These are phyloP conservation scores for Tuber aestivum DNA, from an alignment of 495 filamentous ascomycete species.

Conservation along the genomic window DNA sequence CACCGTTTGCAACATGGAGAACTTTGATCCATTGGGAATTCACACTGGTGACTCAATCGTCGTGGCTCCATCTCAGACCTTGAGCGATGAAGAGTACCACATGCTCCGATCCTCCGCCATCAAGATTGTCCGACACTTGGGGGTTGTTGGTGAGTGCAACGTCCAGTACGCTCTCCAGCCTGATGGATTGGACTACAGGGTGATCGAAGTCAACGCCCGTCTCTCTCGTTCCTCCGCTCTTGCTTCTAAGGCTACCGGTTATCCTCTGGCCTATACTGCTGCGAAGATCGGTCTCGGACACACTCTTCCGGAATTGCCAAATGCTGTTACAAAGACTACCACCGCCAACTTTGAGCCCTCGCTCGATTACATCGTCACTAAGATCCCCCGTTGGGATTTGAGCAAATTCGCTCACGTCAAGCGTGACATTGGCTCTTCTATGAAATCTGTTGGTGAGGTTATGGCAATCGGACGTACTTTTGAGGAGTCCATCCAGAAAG, in stretches of 20 bases:
- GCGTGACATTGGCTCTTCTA: constrained; percentile 91
- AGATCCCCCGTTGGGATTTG: constrained; percentile 96
- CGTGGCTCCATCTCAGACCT: constrained; percentile 88
- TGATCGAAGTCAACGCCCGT: constrained; percentile 97
- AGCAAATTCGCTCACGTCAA: constrained; percentile 98
- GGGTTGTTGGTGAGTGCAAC: constrained; percentile 96
- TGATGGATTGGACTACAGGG: constrained; percentile 89
- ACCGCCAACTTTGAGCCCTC: constrained; percentile 98
- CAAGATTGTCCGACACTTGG: constrained; percentile 91
- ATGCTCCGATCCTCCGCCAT: constrained; percentile 96
- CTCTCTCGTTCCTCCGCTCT: constrained; percentile 92
- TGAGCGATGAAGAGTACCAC: constrained; percentile 96
- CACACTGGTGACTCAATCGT: constrained; percentile 98
- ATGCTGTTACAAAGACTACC: constrained; percentile 95
- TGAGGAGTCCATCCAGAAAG: constrained; percentile 99
- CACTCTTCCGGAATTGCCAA: constrained; percentile 88
- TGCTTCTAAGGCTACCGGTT: constrained; percentile 95
- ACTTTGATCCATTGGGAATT: constrained; percentile 93
- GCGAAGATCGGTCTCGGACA: constrained; percentile 96
- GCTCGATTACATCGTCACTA: constrained; percentile 94
- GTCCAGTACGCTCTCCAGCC: constrained; percentile 96
- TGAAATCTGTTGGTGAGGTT: constrained; percentile 98
- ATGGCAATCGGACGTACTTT: constrained; percentile 99
- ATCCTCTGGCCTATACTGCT: constrained; percentile 92
- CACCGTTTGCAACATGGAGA: constrained; percentile 99